A percentile compares a stretch with the other conserved stretches of the same genome.
These are phyloP conservation scores for Penstemon newberryi DNA, from an alignment of 257 asterid species.

Conservation along the genomic window DNA sequence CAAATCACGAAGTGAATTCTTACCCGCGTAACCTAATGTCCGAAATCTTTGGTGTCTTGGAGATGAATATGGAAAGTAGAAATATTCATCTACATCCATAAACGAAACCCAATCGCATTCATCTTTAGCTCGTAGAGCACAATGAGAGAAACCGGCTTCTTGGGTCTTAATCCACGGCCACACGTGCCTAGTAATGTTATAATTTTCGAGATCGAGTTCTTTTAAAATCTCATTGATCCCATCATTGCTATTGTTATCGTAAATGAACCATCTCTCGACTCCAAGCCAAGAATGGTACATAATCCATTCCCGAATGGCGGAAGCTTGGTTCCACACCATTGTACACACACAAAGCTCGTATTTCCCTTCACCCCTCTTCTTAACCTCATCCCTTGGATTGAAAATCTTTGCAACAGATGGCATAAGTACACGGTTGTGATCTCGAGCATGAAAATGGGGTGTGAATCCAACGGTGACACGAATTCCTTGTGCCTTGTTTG, in stretches of 20 bases:
- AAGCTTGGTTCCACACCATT: conserved; percentile 95
- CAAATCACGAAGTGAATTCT: conserved; percentile 50
- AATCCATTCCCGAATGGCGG: conserved; percentile 83
- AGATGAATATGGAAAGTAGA: conserved; percentile 68
- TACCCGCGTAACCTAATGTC: conserved; percentile 47
- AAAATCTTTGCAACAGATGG: conserved; percentile 84
- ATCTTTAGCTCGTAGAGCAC: conserved; percentile 75
- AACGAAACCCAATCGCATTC: conserved; percentile 86
- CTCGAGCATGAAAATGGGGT: conserved; percentile 31
- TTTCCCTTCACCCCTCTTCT: conserved; percentile 32
- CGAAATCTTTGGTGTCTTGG: conserved; percentile 38
- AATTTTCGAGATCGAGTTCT: conserved; percentile 50
- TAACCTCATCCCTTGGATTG: conserved; percentile 7
- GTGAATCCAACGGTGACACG: conserved; percentile 61
- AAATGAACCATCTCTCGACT: conserved; percentile 88
- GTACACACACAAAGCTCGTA: conserved; percentile 86
- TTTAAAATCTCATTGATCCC: conserved; percentile 47
- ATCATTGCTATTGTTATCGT: conserved; percentile 91
- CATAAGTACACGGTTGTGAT: conserved; percentile 37
- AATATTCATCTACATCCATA: conserved; percentile 96
- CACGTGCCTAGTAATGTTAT: conserved; percentile 74
- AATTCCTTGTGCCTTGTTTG: conserved; percentile 48
- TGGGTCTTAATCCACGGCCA: conserved; percentile 99
- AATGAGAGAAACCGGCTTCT: conserved; percentile 97
- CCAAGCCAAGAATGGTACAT: conserved; percentile 87